These are phyloP conservation scores for Helotiales sp. DNA, from an alignment of 2,329 filamentous ascomycete species.

Conservation along the genomic window DNA sequence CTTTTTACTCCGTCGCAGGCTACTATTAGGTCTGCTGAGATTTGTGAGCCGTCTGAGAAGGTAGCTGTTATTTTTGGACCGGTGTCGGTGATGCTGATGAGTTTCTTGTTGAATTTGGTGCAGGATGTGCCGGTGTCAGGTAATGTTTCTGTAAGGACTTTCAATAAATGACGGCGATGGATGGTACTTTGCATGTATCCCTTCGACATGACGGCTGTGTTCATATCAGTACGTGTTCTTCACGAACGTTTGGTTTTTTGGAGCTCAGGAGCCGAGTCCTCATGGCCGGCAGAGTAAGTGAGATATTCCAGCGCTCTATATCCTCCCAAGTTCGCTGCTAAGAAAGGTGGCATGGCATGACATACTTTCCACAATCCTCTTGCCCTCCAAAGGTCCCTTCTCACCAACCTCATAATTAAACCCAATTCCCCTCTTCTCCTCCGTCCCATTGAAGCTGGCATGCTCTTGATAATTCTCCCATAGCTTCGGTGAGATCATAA, in stretches of 20 bases:
- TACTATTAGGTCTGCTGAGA: constrained; percentile 39
- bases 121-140: neutral
- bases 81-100: neutral
- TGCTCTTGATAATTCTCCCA: neutral
- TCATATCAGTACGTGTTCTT: no score
- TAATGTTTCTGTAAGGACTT: neutral
- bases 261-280: no score
- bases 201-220: neutral
- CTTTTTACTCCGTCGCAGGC: constrained; percentile 65
- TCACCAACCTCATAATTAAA: neutral
- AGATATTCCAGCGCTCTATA: no score
- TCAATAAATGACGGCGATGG: neutral
- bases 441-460: neutral
- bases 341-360: no score
- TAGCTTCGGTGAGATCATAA: neutral
- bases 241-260: no score
- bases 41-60: neutral
- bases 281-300: no score
- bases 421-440: neutral
- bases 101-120: neutral
- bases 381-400: neutral
- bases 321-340: no score
- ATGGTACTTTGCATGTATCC: neutral
- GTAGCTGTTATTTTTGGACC: neutral
- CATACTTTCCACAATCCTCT: neutral